A percentile compares a stretch with the other conserved stretches of the same genome.
Evolutionary conservation across 1,284 basidiomycete species (phyloP).

Genomic region (Heterobasidion occidentale): DNA sequence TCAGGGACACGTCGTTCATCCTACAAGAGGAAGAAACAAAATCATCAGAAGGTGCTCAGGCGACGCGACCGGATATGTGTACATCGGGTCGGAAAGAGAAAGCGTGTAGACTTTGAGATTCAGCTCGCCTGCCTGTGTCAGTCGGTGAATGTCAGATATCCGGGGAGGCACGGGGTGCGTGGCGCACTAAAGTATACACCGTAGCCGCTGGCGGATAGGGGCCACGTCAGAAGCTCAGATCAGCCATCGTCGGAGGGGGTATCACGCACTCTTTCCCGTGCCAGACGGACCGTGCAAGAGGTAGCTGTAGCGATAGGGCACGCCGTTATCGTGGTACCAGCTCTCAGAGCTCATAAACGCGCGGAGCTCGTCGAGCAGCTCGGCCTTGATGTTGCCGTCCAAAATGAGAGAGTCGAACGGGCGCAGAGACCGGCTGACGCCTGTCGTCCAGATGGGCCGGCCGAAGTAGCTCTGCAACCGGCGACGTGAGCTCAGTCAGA

Average conservation of each 20-base stretch:
- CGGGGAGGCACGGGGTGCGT: not conserved
- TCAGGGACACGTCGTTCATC: slow-evolving; percentile 1
- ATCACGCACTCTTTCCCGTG: not conserved
- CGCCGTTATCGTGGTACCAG: not conserved
- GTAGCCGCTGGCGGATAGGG: not conserved
- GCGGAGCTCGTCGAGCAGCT: not conserved
- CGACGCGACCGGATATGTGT: not conserved
- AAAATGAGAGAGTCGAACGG: not conserved
- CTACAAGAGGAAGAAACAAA: not conserved
- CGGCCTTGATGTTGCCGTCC: not conserved
- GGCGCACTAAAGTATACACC: not conserved
- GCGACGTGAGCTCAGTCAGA: not conserved
- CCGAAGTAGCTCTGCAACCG: not conserved
- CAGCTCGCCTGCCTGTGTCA: not conserved
- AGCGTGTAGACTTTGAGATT: not conserved
- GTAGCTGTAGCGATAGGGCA: not conserved
- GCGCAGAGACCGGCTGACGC: not conserved
- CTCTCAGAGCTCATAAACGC: not conserved
- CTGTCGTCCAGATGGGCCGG: not conserved
- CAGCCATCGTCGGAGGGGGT: not conserved
- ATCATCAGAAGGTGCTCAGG: not conserved
- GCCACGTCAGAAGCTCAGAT: not conserved
- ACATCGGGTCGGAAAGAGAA: slow-evolving; percentile 1
- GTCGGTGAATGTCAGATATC: not conserved
- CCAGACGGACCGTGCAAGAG: not conserved